Percentiles rank a stretch among this genome's conserved stretches.
These are phyloP conservation scores for Pythium aphanidermatum DNA, from an alignment of 352 stramenopile species.

Conservation along the genomic window DNA sequence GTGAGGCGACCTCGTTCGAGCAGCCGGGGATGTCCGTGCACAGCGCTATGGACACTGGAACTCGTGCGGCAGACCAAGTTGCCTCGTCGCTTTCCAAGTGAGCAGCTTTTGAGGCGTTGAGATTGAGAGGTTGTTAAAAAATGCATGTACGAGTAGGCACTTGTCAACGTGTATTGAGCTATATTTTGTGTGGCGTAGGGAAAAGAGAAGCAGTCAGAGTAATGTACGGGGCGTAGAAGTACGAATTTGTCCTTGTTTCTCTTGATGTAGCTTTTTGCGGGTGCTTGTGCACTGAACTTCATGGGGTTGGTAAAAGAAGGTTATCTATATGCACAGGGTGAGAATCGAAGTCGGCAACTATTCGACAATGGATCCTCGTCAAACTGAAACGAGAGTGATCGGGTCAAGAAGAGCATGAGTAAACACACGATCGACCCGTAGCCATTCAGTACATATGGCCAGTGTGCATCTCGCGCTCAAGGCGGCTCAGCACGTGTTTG, in stretches of 20 bases:
- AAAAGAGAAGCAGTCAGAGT: too few species aligned
- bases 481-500: slow-evolving; percentile 89
- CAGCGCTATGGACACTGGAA: slow-evolving; percentile 73
- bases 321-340: slow-evolving; percentile 24
- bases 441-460: slow-evolving; percentile 2
- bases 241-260: too few species aligned
- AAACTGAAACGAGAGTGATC: too few species aligned
- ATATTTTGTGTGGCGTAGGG: too few species aligned
- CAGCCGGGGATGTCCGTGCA: slow-evolving; percentile 81
- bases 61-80: slow-evolving; percentile 55
- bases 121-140: background rate
- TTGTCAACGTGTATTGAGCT: too few species aligned
- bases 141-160: too few species aligned
- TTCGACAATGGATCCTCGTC: too few species aligned
- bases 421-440: too few species aligned
- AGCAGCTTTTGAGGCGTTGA: background rate
- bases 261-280: background rate
- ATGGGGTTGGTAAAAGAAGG: slow-evolving; percentile 2
- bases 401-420: background rate
- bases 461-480: slow-evolving; percentile 41
- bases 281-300: slow-evolving; percentile 20
- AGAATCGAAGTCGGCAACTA: background rate
- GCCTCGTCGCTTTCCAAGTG: slow-evolving; percentile 24
- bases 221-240: too few species aligned
- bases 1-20: slow-evolving; percentile 74